These are phyloP conservation scores for Hypoxylon sp. DNA, from an alignment of 2,329 filamentous ascomycete species.

Conservation along the genomic window DNA sequence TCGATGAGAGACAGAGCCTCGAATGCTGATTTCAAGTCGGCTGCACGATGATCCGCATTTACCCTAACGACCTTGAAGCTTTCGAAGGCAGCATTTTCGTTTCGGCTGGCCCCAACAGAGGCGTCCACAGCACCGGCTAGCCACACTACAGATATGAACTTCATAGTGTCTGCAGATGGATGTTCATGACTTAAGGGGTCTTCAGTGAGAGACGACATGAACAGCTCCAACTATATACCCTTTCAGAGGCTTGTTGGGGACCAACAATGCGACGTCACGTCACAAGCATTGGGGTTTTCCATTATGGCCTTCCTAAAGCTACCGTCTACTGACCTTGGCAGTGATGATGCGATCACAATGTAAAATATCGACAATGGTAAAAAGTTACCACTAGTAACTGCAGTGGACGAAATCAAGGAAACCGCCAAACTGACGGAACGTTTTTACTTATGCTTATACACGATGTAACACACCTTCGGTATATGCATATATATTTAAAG, in stretches of 20 bases:
- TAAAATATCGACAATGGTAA: constrained; percentile 43
- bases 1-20: constrained; percentile 47
- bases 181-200: neutral
- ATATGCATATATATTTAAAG: too few relatives aligned
- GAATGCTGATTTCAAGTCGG: constrained; percentile 41
- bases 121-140: constrained; percentile 18
- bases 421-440: too few relatives aligned
- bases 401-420: too few relatives aligned
- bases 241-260: constrained; percentile 13
- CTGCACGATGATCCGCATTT: constrained; percentile 34
- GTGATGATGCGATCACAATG: constrained; percentile 44
- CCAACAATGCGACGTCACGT: constrained; percentile 37
- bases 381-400: neutral
- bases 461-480: too few relatives aligned
- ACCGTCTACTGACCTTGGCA: constrained; percentile 32
- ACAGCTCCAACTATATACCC: constrained; percentile 18
- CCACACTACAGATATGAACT: constrained; percentile 32
- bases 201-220: neutral
- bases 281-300: constrained; percentile 23
- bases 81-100: constrained; percentile 50
- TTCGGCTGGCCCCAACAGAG: constrained; percentile 6
- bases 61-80: constrained; percentile 56
- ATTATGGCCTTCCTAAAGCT: constrained; percentile 48
- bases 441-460: too few relatives aligned
- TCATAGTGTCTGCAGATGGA: constrained; percentile 34